Conservation (phyloP, 768 basidiomycete genomes). For the Xerocomellus chrysenteron region DNA sequence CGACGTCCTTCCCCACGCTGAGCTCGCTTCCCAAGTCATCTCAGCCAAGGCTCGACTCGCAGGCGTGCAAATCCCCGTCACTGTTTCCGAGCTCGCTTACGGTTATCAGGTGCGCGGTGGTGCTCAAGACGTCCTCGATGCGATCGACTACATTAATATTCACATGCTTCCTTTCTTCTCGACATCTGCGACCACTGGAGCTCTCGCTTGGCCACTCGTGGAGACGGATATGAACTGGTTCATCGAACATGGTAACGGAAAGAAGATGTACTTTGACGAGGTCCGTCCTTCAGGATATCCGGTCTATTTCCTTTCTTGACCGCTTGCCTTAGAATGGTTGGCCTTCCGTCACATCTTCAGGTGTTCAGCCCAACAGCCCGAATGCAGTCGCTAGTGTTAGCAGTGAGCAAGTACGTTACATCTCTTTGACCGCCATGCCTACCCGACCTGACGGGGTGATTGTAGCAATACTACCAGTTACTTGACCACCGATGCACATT, state of each 20-base stretch:
- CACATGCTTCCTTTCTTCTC: slow-evolving; percentile 75
- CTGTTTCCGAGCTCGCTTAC: slow-evolving; percentile 65
- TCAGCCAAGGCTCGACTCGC: slow-evolving; percentile 49
- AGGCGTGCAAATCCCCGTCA: slow-evolving; percentile 60
- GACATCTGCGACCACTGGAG: slow-evolving; percentile 37
- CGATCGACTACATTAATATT: slow-evolving; percentile 62
- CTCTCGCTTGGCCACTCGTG: slow-evolving; percentile 62
- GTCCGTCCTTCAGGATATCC: slow-evolving; percentile 32
- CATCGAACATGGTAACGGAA: slow-evolving; percentile 56
- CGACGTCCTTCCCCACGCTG: slow-evolving; percentile 45
- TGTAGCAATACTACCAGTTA: slow-evolving; percentile 53
- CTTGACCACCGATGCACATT: slow-evolving; percentile 63
- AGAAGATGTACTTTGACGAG: slow-evolving; percentile 77
- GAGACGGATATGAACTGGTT: slow-evolving; percentile 65
- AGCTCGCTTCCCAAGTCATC: slow-evolving; percentile 52
- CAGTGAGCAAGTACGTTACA: slow-evolving; percentile 55
- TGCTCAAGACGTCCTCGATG: slow-evolving; percentile 53
- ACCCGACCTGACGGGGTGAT: not conserved
- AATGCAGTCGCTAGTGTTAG: slow-evolving; percentile 56
- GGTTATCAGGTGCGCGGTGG: slow-evolving; percentile 55
- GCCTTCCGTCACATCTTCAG: slow-evolving; percentile 62
- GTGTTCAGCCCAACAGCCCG: slow-evolving; percentile 66
- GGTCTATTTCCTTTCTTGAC: not conserved
- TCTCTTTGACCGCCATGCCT: not conserved
- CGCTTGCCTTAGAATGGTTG: slow-evolving; percentile 61